Conservation (phyloP, 768 basidiomycete species). For the Suillus luteus region DNA sequence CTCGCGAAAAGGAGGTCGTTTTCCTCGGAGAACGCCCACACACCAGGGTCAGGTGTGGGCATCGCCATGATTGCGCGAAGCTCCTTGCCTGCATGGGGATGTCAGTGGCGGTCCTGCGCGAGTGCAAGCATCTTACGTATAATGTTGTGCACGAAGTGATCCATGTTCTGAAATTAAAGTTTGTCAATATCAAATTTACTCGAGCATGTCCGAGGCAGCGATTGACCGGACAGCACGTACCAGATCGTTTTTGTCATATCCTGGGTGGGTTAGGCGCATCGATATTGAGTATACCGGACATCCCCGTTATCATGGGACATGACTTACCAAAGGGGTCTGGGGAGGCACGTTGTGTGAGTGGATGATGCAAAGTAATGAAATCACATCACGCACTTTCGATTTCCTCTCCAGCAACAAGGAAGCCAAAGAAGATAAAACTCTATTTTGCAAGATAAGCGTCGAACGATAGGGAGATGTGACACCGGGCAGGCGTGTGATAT, state of each 20-base stretch:
- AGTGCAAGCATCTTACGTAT: conserved; percentile 46
- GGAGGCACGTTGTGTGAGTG: background rate
- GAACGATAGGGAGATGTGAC: background rate
- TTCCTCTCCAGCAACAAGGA: conserved; percentile 73
- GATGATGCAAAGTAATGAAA: background rate
- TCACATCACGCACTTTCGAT: conserved; percentile 58
- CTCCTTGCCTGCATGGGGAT: conserved; percentile 48
- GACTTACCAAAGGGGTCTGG: conserved; percentile 49
- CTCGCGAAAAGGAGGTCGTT: conserved; percentile 58
- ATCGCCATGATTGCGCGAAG: conserved; percentile 62
- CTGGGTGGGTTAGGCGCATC: conserved; percentile 17
- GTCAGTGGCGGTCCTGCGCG: conserved; percentile 4
- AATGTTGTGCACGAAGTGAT: conserved; percentile 71
- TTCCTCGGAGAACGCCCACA: conserved; percentile 61
- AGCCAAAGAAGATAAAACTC: conserved; percentile 74
- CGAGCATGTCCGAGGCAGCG: conserved; percentile 16
- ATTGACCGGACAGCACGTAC: conserved; percentile 35
- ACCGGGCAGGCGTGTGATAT: background rate
- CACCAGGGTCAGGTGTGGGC: conserved; percentile 55
- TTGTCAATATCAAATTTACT: conserved; percentile 9
- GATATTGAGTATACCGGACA: background rate
- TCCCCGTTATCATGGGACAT: conserved; percentile 2
- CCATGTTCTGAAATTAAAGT: conserved; percentile 49
- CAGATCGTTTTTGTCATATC: conserved; percentile 76
- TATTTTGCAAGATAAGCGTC: conserved; percentile 25